phyloP scores from a whole-genome alignment of 306 rosid species.

The Erythrophleum fordii region DNA sequence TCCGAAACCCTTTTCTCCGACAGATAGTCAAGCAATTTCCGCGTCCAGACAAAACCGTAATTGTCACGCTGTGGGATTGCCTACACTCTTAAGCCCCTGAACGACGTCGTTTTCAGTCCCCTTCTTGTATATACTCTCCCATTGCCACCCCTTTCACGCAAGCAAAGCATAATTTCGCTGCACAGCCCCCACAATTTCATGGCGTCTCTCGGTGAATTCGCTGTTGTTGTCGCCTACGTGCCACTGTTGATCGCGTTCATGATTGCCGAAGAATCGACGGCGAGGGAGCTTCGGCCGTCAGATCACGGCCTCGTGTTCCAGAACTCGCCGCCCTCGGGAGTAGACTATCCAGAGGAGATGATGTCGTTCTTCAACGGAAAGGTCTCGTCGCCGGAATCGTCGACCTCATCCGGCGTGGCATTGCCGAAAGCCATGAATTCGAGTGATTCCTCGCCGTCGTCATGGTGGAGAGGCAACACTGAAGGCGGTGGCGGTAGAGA shows the following conservation, averaged over 20 bases:
- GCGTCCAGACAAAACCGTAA: background rate
- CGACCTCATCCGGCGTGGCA: slow-evolving; percentile 41
- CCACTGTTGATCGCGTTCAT: background rate
- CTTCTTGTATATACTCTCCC: background rate
- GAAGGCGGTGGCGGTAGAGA: slow-evolving; percentile 24
- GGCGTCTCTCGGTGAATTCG: slow-evolving; percentile 29
- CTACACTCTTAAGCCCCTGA: no score
- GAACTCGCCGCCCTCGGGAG: slow-evolving; percentile 45
- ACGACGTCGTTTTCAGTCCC: background rate
- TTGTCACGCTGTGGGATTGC: background rate
- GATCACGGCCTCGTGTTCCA: slow-evolving; percentile 74
- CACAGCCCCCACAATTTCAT: background rate
- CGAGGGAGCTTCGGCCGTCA: slow-evolving; percentile 76
- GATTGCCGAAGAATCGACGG: slow-evolving; percentile 42
- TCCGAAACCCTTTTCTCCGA: background rate
- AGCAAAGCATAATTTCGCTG: background rate
- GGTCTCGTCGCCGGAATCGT: slow-evolving; percentile 44
- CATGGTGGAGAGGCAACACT: slow-evolving; percentile 46
- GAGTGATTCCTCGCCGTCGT: slow-evolving; percentile 43
- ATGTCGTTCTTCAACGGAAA: slow-evolving; percentile 62
- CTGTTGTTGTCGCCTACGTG: background rate
- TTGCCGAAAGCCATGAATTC: slow-evolving; percentile 55
- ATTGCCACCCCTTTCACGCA: background rate
- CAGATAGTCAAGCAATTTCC: background rate
- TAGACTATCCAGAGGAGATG: slow-evolving; percentile 49